Conservation (phyloP, 2,329 filamentous ascomycete species). For the Fonsecaea multimorphosa region DNA sequence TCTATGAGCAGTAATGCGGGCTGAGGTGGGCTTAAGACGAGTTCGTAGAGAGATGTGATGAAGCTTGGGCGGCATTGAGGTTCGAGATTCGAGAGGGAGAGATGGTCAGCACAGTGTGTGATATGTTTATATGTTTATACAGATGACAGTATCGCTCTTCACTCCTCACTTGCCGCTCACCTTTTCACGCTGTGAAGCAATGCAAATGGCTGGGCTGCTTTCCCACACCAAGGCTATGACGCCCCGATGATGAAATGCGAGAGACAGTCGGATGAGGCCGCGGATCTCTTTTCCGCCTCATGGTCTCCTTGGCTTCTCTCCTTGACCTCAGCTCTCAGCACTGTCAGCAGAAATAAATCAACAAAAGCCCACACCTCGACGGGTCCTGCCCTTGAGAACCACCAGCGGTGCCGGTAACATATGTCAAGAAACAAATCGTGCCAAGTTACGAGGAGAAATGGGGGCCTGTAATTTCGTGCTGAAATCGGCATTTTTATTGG, state of each 20-base stretch:
- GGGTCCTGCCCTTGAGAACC: neutral
- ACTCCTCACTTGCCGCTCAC: neutral
- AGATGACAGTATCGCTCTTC: neutral
- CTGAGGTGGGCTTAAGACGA: neutral
- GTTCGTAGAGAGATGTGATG: neutral
- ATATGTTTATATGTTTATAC: neutral
- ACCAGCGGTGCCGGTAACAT: no score
- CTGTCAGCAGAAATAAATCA: neutral
- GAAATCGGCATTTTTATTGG: no score
- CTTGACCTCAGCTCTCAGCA: no score
- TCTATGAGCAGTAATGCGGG: neutral
- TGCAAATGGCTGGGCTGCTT: neutral
- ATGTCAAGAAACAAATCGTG: no score
- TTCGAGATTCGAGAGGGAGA: neutral
- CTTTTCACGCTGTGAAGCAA: neutral
- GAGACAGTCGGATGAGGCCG: neutral
- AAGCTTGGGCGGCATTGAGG: constrained; percentile 1
- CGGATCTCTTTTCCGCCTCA: constrained; percentile 1
- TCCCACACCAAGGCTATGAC: neutral
- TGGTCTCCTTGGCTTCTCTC: neutral
- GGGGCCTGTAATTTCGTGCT: no score
- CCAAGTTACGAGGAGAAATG: no score
- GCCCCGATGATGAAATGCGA: constrained; percentile 1
- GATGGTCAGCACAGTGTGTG: neutral
- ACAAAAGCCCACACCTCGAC: neutral